Evolutionary conservation across 192 early-diverging fungal species (phyloP).

Genomic region (Obelidium mucronatum): DNA sequence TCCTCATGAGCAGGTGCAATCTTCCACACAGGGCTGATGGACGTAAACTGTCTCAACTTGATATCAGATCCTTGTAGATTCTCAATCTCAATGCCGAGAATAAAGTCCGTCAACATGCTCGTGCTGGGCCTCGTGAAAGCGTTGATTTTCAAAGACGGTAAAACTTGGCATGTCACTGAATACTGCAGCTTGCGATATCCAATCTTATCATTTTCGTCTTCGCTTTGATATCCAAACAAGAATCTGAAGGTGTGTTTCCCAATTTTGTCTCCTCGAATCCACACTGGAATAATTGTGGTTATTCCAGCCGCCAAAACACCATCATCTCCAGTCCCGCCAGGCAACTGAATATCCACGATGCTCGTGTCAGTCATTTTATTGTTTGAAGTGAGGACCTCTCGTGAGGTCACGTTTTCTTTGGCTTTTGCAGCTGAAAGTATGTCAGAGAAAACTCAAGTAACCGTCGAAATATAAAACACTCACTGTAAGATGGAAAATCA

Average conservation of each 20-base stretch:
- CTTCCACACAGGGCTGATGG: slow-evolving; percentile 75
- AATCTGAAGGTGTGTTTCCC: slow-evolving; percentile 83
- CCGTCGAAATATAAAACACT: too few relatives aligned
- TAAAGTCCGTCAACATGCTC: slow-evolving; percentile 79
- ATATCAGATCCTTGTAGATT: slow-evolving; percentile 72
- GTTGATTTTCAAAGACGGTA: slow-evolving; percentile 90
- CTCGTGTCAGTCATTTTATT: slow-evolving; percentile 67
- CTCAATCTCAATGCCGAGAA: slow-evolving; percentile 93
- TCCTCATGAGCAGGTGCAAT: slow-evolving; percentile 62
- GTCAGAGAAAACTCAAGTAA: too few relatives aligned
- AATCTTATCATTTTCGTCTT: slow-evolving; percentile 63
- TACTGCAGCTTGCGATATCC: slow-evolving; percentile 72
- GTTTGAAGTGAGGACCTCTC: slow-evolving; percentile 35
- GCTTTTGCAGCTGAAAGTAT: not conserved
- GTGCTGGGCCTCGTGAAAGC: slow-evolving; percentile 90
- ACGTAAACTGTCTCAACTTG: slow-evolving; percentile 72
- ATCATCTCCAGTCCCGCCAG: slow-evolving; percentile 33
- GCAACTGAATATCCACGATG: slow-evolving; percentile 58
- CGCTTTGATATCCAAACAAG: slow-evolving; percentile 83
- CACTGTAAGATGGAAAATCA: slow-evolving; percentile 31
- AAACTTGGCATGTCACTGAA: slow-evolving; percentile 67
- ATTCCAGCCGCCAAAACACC: slow-evolving; percentile 66
- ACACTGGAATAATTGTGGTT: slow-evolving; percentile 79
- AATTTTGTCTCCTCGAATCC: slow-evolving; percentile 90
- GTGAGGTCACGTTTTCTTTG: not conserved